Percentiles rank a stretch among this genome's conserved stretches.
Conservation (phyloP, 1,284 basidiomycete genomes). For the Gymnopus androsaceus region DNA sequence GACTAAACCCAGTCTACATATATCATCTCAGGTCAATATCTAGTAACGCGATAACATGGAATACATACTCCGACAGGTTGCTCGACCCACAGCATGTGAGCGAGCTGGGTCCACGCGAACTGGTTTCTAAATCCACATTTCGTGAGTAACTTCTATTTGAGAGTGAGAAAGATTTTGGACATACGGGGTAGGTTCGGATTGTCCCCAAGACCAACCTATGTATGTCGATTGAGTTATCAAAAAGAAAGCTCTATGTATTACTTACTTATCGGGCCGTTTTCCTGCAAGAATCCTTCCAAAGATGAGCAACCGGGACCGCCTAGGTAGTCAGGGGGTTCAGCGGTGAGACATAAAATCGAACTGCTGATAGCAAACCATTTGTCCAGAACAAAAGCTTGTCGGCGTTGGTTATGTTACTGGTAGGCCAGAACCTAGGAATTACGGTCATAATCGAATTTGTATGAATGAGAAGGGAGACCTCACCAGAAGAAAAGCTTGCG, state of each 20-base stretch:
- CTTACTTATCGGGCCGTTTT: conserved; percentile 60
- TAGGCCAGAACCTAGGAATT: conserved; percentile 48
- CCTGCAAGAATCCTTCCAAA: conserved; percentile 74
- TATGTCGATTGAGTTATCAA: neutral
- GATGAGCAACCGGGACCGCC: conserved; percentile 67
- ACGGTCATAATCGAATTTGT: too few species aligned
- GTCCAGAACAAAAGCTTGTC: conserved; percentile 59
- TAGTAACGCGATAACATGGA: conserved; percentile 2
- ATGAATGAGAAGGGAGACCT: too few species aligned
- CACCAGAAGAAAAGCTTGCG: conserved; percentile 78
- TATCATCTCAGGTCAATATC: neutral
- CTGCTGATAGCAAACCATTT: conserved; percentile 35
- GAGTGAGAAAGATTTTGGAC: conserved; percentile 12
- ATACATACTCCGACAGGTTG: conserved; percentile 64
- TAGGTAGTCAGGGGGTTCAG: conserved; percentile 16
- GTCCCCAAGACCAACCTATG: conserved; percentile 60
- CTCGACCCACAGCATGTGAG: conserved; percentile 73
- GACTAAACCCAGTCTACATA: conserved; percentile 67
- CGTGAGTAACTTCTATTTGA: neutral
- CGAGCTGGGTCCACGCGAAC: conserved; percentile 72
- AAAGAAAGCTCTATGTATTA: conserved; percentile 20
- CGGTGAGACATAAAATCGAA: conserved; percentile 1
- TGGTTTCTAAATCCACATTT: conserved; percentile 39
- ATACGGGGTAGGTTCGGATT: conserved; percentile 48
- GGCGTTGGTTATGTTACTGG: conserved; percentile 42